These are phyloP conservation scores for Starmerella apis DNA, from an alignment of 805 yeast genomes.

Conservation along the genomic window DNA sequence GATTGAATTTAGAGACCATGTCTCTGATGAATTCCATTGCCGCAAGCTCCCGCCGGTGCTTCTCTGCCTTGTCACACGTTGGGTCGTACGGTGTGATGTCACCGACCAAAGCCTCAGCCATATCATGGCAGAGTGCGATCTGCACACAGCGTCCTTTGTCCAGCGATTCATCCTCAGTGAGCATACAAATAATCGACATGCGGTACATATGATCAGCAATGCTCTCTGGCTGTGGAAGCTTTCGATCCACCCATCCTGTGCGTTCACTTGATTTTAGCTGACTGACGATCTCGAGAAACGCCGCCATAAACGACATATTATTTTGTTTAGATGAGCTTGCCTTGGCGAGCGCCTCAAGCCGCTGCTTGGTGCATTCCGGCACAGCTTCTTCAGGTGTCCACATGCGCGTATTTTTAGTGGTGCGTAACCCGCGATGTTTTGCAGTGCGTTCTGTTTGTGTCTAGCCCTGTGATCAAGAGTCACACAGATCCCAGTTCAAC, in stretches of 20 bases:
- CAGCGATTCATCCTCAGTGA: conserved; percentile 44
- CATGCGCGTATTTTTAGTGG: neutral
- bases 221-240: conserved; percentile 48
- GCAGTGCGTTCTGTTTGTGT: neutral
- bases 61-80: conserved; percentile 58
- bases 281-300: conserved; percentile 57
- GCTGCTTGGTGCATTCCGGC: conserved; percentile 37
- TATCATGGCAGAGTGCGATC: conserved; percentile 84
- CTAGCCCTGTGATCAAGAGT: neutral
- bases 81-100: conserved; percentile 80
- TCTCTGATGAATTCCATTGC: conserved; percentile 57
- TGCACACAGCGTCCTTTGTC: conserved; percentile 63
- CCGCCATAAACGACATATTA: conserved; percentile 30
- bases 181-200: conserved; percentile 73
- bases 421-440: conserved; percentile 1
- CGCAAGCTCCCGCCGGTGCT: conserved; percentile 66
- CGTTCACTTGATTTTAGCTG: conserved; percentile 68
- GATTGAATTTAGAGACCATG: conserved; percentile 58
- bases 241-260: conserved; percentile 88
- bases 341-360: conserved; percentile 28
- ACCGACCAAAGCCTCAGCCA: conserved; percentile 89
- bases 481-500: neutral
- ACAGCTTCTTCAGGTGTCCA: conserved; percentile 51
- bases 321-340: conserved; percentile 7
- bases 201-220: conserved; percentile 95